A percentile compares a stretch with the other conserved stretches of the same genome.
phyloP scores from a whole-genome alignment of 805 yeast genomes.

The Suhomyces pyralidae region DNA sequence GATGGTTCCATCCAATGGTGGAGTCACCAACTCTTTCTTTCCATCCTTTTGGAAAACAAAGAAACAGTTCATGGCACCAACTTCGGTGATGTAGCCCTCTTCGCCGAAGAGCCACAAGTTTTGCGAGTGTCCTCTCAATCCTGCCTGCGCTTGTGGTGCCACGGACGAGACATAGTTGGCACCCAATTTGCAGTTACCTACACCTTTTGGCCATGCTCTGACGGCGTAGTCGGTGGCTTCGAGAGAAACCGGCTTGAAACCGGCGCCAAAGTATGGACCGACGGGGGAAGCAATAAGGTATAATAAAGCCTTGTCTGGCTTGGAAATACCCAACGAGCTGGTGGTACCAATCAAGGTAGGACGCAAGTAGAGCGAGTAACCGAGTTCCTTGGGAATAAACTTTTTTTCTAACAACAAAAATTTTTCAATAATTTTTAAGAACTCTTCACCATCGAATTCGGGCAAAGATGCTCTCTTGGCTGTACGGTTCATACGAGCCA shows the following conservation, averaged over 20 bases:
- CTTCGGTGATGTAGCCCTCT: slow-evolving; percentile 84
- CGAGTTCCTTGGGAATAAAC: slow-evolving; percentile 24
- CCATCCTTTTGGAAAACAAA: slow-evolving; percentile 77
- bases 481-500: slow-evolving; percentile 25
- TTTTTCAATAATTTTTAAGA: slow-evolving; percentile 22
- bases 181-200: slow-evolving; percentile 93
- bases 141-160: slow-evolving; percentile 86
- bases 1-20: slow-evolving; percentile 96
- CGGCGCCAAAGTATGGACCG: slow-evolving; percentile 59
- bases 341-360: slow-evolving; percentile 29
- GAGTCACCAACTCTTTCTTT: slow-evolving; percentile 87
- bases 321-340: slow-evolving; percentile 21
- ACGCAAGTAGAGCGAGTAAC: slow-evolving; percentile 28
- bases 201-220: slow-evolving; percentile 99
- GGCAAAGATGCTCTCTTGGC: slow-evolving; percentile 27
- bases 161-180: slow-evolving; percentile 97
- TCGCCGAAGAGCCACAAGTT: slow-evolving; percentile 95
- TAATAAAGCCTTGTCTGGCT: slow-evolving; percentile 24
- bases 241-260: slow-evolving; percentile 89
- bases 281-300: slow-evolving; percentile 27
- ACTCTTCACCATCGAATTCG: slow-evolving; percentile 24
- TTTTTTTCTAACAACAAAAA: slow-evolving; percentile 20
- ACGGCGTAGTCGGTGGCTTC: slow-evolving; percentile 96
- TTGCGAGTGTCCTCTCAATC: slow-evolving; percentile 87
- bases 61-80: slow-evolving; percentile 96